Conservation (phyloP, 192 early-diverging fungal genomes). For the Thoreauomyces humboldtii region DNA sequence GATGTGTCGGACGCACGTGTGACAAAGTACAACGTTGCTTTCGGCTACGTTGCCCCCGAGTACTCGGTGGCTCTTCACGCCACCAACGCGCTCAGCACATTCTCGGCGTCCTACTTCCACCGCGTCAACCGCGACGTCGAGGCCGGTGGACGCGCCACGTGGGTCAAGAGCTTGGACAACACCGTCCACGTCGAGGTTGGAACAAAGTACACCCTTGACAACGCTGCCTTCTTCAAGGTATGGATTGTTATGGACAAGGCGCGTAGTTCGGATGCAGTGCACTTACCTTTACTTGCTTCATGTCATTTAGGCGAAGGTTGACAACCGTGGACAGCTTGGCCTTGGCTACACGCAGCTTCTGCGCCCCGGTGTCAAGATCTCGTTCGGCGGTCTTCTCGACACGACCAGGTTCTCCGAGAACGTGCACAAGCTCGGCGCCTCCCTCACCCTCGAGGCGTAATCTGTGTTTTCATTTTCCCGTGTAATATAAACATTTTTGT, state of each 20-base stretch:
- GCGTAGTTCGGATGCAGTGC: no score
- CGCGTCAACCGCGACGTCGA: constrained; percentile 87
- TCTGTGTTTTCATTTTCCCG: no score
- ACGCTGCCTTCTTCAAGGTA: constrained; percentile 83
- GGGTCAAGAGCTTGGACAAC: constrained; percentile 70
- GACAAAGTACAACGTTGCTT: constrained; percentile 82
- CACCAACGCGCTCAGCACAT: constrained; percentile 83
- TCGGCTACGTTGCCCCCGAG: constrained; percentile 84
- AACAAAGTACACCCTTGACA: constrained; percentile 90
- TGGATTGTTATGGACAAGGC: no score
- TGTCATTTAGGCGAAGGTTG: constrained; percentile 49
- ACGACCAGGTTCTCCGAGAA: constrained; percentile 91
- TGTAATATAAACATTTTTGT: no score
- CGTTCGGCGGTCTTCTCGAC: constrained; percentile 89
- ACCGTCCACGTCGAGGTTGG: constrained; percentile 86
- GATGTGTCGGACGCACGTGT: constrained; percentile 86
- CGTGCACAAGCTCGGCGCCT: constrained; percentile 91
- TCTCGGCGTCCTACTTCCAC: constrained; percentile 96
- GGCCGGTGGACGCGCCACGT: constrained; percentile 92
- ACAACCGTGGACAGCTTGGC: constrained; percentile 79
- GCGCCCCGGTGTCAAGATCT: constrained; percentile 91
- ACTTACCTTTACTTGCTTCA: neutral
- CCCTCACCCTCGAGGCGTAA: constrained; percentile 89
- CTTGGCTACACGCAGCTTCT: constrained; percentile 92
- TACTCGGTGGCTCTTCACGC: constrained; percentile 89